These are phyloP conservation scores for Fusarium clavum DNA, from an alignment of 2,329 filamentous ascomycete species.

Conservation along the genomic window DNA sequence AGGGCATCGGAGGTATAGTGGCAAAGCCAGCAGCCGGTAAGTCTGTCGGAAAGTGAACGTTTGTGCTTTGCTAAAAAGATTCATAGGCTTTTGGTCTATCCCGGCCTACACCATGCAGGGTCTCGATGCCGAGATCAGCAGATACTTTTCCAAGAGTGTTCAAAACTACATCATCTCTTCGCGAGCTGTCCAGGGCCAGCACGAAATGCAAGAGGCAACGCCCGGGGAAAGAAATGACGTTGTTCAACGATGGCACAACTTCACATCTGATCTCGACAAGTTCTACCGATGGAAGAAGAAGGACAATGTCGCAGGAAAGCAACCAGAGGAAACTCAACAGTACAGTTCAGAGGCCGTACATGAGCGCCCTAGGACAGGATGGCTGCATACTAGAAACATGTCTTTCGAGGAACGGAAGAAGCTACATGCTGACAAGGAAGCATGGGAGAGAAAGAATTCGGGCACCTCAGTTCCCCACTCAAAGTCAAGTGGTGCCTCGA, in stretches of 20 bases:
- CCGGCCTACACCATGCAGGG: slow-evolving; percentile 88
- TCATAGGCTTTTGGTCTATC: slow-evolving; percentile 70
- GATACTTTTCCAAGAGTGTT: slow-evolving; percentile 75
- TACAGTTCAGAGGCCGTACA: slow-evolving; percentile 33
- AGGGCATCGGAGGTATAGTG: slow-evolving; percentile 83
- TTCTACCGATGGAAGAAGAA: slow-evolving; percentile 67
- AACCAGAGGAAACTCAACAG: slow-evolving; percentile 38
- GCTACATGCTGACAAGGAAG: slow-evolving; percentile 60
- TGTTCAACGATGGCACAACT: slow-evolving; percentile 71
- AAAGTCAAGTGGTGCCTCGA: slow-evolving; percentile 27
- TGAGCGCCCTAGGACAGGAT: slow-evolving; percentile 57
- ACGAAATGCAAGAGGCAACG: slow-evolving; percentile 68
- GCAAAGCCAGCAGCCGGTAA: slow-evolving; percentile 84
- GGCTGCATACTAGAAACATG: slow-evolving; percentile 61
- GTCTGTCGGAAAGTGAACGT: slow-evolving; percentile 38
- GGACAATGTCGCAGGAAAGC: slow-evolving; percentile 55
- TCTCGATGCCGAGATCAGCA: slow-evolving; percentile 80
- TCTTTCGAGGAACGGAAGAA: slow-evolving; percentile 64
- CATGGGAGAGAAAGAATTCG: slow-evolving; percentile 52
- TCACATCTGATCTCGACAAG: slow-evolving; percentile 69
- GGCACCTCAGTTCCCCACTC: slow-evolving; percentile 28
- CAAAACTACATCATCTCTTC: slow-evolving; percentile 84
- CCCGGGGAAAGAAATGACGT: slow-evolving; percentile 72
- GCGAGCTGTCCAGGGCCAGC: slow-evolving; percentile 78
- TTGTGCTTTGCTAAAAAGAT: background rate